Evolutionary conservation across 495 filamentous ascomycete species (phyloP).

Genomic region (Peziza echinospora): DNA sequence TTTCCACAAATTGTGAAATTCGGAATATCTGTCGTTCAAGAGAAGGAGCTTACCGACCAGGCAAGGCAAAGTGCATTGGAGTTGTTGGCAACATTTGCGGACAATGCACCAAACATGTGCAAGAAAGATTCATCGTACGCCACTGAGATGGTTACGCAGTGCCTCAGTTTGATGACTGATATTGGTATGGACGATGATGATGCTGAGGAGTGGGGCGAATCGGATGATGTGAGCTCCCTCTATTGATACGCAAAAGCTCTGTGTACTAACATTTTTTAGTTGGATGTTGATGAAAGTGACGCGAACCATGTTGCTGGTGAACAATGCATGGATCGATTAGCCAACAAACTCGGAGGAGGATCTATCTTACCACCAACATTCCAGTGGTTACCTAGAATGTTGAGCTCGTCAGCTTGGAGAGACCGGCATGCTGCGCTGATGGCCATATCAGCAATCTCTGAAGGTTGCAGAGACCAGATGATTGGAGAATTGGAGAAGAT

Average conservation of each 20-base stretch:
- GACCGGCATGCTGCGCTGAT: slow-evolving; percentile 95
- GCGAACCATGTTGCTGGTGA: slow-evolving; percentile 95
- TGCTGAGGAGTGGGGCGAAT: slow-evolving; percentile 77
- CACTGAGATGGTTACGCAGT: slow-evolving; percentile 93
- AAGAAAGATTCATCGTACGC: slow-evolving; percentile 79
- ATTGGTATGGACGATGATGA: slow-evolving; percentile 88
- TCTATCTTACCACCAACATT: slow-evolving; percentile 84
- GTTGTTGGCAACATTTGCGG: slow-evolving; percentile 94
- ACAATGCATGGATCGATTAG: slow-evolving; percentile 94
- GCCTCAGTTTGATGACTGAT: slow-evolving; percentile 97
- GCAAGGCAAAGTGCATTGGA: slow-evolving; percentile 88
- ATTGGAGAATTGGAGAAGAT: slow-evolving; percentile 83
- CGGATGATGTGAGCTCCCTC: slow-evolving; percentile 53
- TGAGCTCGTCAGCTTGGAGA: slow-evolving; percentile 82
- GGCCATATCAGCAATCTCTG: slow-evolving; percentile 97
- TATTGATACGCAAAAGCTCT: not conserved
- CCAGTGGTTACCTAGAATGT: slow-evolving; percentile 91
- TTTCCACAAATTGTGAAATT: slow-evolving; percentile 86
- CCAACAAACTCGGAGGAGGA: slow-evolving; percentile 85
- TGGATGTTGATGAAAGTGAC: slow-evolving; percentile 90
- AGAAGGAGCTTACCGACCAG: slow-evolving; percentile 79
- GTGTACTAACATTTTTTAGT: slow-evolving; percentile 25
- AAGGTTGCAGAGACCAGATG: slow-evolving; percentile 94
- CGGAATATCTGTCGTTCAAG: slow-evolving; percentile 75
- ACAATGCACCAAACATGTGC: slow-evolving; percentile 83